phyloP scores from a whole-genome alignment of 1,284 basidiomycete genomes.

The Austropuccinia psidii region DNA sequence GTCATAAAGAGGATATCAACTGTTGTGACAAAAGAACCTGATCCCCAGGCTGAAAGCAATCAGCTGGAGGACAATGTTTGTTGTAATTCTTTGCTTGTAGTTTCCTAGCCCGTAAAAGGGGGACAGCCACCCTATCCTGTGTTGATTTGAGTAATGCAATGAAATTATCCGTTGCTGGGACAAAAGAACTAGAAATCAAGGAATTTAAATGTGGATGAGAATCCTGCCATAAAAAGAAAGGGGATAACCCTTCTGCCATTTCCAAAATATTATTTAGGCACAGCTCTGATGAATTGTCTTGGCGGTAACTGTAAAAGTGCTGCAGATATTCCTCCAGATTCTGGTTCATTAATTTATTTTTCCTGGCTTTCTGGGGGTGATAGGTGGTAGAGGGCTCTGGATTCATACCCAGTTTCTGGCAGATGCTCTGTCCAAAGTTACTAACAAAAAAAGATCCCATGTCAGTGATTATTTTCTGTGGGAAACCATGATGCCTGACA shows the following conservation, averaged over 20 bases:
- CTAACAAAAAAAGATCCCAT: neutral
- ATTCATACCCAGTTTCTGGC: neutral
- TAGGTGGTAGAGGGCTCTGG: neutral
- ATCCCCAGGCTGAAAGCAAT: no score
- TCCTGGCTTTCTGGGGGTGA: slow-evolving; percentile 16
- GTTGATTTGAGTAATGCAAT: neutral
- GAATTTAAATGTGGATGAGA: neutral
- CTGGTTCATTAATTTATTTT: slow-evolving; percentile 3
- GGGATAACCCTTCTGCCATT: no score
- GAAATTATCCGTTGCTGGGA: neutral
- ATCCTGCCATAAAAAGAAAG: neutral
- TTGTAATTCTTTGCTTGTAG: no score
- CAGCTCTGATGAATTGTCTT: no score
- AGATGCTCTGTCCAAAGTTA: neutral
- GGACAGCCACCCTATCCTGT: neutral
- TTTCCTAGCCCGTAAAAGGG: no score
- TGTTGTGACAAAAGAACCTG: no score
- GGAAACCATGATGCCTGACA: neutral
- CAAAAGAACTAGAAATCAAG: neutral
- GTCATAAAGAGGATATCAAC: no score
- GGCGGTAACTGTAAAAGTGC: neutral
- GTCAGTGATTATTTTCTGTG: neutral
- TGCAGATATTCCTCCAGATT: neutral
- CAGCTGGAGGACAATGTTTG: no score
- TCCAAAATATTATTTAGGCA: no score